phyloP scores from a whole-genome alignment of 768 basidiomycete genomes.

The Xerocomus potaroensis region DNA sequence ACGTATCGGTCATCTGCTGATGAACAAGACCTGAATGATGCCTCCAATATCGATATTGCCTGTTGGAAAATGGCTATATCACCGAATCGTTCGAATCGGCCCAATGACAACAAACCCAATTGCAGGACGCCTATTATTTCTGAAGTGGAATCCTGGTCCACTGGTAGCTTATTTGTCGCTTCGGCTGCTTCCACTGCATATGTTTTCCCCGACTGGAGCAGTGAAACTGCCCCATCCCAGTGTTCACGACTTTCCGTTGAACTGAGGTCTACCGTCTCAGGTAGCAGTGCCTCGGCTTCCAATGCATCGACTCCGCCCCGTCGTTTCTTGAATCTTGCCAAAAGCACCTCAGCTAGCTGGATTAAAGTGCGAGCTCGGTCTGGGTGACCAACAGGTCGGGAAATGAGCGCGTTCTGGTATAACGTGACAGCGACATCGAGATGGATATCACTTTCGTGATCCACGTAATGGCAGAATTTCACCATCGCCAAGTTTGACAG shows the following conservation, averaged over 20 bases:
- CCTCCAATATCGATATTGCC: not conserved
- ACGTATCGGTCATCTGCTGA: not conserved
- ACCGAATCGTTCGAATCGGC: not conserved
- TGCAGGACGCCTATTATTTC: not conserved
- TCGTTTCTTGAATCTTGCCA: not conserved
- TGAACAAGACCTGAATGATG: not conserved
- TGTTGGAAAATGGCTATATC: not conserved
- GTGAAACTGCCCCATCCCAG: not conserved
- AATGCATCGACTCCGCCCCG: not conserved
- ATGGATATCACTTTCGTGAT: not conserved
- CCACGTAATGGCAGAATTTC: not conserved
- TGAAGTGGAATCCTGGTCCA: not conserved
- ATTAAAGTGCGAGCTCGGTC: conserved; percentile 3
- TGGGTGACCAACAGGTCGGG: conserved; percentile 2
- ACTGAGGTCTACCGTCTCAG: not conserved
- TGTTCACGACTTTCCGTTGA: not conserved
- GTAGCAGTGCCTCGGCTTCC: not conserved
- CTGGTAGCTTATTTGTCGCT: not conserved
- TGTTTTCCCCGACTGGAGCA: not conserved
- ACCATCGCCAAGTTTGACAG: conserved; percentile 1
- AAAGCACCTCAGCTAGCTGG: not conserved
- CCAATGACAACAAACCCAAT: not conserved
- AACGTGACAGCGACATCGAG: not conserved
- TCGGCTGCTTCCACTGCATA: too few species aligned
- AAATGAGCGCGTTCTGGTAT: not conserved